A percentile compares a stretch with the other conserved stretches of the same genome.
Conservation (phyloP, 2,329 filamentous ascomycete species). For the Fusarium metavorans region DNA sequence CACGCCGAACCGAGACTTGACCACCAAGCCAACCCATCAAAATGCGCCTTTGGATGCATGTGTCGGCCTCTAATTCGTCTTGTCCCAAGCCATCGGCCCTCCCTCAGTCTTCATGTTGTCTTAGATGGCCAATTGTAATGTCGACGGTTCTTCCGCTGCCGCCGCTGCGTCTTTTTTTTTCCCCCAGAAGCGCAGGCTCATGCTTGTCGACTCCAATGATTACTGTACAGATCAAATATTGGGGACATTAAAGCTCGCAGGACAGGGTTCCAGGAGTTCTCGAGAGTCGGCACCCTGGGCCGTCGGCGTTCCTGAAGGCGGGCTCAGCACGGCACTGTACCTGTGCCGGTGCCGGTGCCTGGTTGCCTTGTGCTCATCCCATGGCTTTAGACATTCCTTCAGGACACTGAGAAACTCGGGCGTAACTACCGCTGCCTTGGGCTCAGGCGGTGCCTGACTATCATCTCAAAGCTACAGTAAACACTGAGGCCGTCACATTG, state of each 20-base stretch:
- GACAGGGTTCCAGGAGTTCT: slow-evolving; percentile 4
- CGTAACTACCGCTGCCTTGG: not conserved
- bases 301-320: not conserved
- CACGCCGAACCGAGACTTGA: slow-evolving; percentile 25
- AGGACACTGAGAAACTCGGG: not conserved
- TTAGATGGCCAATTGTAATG: slow-evolving; percentile 32
- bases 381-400: not conserved
- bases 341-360: slow-evolving; percentile 18
- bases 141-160: slow-evolving; percentile 10
- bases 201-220: not conserved
- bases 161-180: slow-evolving; percentile 23
- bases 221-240: not conserved
- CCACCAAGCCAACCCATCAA: slow-evolving; percentile 33
- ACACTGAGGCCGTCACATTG: slow-evolving; percentile 11
- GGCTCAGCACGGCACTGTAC: slow-evolving; percentile 17
- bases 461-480: slow-evolving; percentile 1
- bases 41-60: slow-evolving; percentile 37
- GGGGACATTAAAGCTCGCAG: slow-evolving; percentile 4
- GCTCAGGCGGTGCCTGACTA: slow-evolving; percentile 26
- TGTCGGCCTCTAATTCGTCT: slow-evolving; percentile 40
- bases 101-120: slow-evolving; percentile 16
- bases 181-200: slow-evolving; percentile 19
- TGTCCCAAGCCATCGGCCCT: slow-evolving; percentile 18
- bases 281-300: not conserved
- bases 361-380: slow-evolving; percentile 20